Evolutionary conservation across 202 grass and related monocot species (phyloP), one percentile per base, ranked within the genome.

Genomic region (Saccharum hybrid): DNA sequence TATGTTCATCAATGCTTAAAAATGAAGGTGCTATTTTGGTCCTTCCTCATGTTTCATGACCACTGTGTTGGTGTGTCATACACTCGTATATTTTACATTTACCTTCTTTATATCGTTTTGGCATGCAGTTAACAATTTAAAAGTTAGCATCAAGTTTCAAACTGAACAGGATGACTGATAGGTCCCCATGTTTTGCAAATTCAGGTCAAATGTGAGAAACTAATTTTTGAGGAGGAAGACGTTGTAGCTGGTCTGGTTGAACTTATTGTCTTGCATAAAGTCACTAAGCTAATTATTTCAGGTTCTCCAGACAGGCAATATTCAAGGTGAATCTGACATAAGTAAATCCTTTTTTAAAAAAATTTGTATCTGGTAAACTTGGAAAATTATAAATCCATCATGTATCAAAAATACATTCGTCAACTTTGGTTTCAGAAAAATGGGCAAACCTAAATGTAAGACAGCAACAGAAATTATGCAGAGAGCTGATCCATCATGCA

Each of bases 401-500:
- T 16, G 16, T 57, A 30, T 75, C 14, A 7, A 54, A 49, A 39
- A 13, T 43, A 11, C 72, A 69, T 75, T 34, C 13, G 7, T 37
- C 15, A 33, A 46, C 74, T 75, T 72, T 19, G 40, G 12, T 79
- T 88, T 41, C 78, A 94, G 94, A 86, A 92, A 94, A 57, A 82
- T 97, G 92, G 84, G 84, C 57, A 85, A 19, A 6, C 88, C 84
- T 0, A 82, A 76, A 6, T 92, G 88, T 59, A 92, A 49, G 76
- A 94, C 65, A 37, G 86, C 94, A 86, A 83, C 82, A 54, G 79
- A 76, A 42, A 75, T 94, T 41, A 90, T 90, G 88, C 63, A 89
- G 84, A 87, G 86, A 91, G 94, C 92, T 88, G 88, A 92, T 72
- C 72, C 90, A 59, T 89, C 86, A 28, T 97, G 94, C 82, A 90